Conservation (phyloP, 176 grass and related monocot species). For the Carex kokanica region DNA sequence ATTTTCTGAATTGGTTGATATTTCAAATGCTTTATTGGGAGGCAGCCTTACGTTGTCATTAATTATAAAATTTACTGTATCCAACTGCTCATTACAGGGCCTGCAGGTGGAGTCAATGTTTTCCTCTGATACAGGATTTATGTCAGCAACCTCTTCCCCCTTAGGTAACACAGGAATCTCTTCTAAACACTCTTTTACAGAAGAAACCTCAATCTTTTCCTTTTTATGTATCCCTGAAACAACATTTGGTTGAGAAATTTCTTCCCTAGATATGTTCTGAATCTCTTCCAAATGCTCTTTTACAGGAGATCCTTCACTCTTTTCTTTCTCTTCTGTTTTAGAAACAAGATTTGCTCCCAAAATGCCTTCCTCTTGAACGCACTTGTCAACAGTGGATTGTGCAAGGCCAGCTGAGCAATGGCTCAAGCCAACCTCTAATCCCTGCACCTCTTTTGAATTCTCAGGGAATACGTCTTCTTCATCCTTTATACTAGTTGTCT, state of each 20-base stretch:
- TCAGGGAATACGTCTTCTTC: slow-evolving; percentile 32
- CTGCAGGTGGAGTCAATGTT: not conserved
- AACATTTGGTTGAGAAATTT: slow-evolving; percentile 37
- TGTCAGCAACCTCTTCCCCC: not conserved
- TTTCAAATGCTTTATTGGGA: slow-evolving; percentile 15
- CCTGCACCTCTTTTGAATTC: slow-evolving; percentile 42
- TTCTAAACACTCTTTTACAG: slow-evolving; percentile 27
- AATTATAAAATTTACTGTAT: not conserved
- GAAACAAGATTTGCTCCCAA: slow-evolving; percentile 40
- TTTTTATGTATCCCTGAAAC: slow-evolving; percentile 31
- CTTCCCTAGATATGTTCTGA: slow-evolving; percentile 34
- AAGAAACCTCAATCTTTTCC: slow-evolving; percentile 29
- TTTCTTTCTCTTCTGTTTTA: slow-evolving; percentile 39
- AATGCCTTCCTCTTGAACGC: slow-evolving; percentile 31
- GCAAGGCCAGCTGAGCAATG: slow-evolving; percentile 37
- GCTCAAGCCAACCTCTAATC: slow-evolving; percentile 36
- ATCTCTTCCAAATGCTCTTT: slow-evolving; percentile 23
- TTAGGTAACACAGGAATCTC: not conserved
- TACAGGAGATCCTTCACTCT: slow-evolving; percentile 7
- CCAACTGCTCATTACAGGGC: not conserved
- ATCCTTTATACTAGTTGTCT: slow-evolving; percentile 48
- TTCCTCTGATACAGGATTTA: slow-evolving; percentile 3
- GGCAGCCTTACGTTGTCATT: not conserved
- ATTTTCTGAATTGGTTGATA: slow-evolving; percentile 28
- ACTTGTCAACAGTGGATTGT: slow-evolving; percentile 31